Evolutionary conservation across 176 grass and related monocot genomes (phyloP).

Genomic region (barley (Hordeum vulgare)): MorexV3_pseudomolecules_assembly NC_058520.1:460995042-460995541

Average conservation of each 20-base stretch:
- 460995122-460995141: neutral
- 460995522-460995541: neutral
- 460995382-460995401: neutral
- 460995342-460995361: neutral
- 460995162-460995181: neutral
- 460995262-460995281: neutral
- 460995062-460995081: neutral
- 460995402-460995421: neutral
- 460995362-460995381: neutral
- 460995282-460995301: neutral
- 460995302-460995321: neutral
- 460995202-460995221: neutral
- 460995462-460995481: neutral
- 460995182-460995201: neutral
- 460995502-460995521: neutral
- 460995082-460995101: neutral
- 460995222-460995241: neutral
- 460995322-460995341: neutral
- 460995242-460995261: neutral
- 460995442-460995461: neutral
- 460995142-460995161: neutral
- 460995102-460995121: neutral
- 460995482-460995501: neutral
- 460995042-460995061: neutral
- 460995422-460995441: neutral